Evolutionary conservation across 352 stramenopile genomes (phyloP), one percentile per base, ranked within the genome.

Genomic region (Phytophthora parvispora): DNA sequence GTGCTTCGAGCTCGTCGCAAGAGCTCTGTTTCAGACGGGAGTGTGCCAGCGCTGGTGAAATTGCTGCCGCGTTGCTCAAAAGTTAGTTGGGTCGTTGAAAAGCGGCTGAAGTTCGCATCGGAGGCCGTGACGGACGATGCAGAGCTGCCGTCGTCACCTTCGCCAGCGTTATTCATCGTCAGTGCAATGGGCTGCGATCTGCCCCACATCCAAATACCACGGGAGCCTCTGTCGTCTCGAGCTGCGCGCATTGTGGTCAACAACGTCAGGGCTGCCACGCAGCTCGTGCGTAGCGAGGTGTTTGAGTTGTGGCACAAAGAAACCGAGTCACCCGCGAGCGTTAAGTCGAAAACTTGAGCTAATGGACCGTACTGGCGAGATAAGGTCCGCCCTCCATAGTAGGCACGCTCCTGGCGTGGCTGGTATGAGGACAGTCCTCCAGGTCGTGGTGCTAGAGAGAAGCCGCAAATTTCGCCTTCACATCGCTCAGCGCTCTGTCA

Each of bases 361-460:
- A 48, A 48, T 48, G 42, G n/a, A 15, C 42, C n/a, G 20, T 15
- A 52, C 22, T 31, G 43, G 18, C 20, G 43, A 51, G 43, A 51
- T 40, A 45, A 45, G 27, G 49, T 40, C 49, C 49, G 15, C 49
- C 49, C 42, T 48, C 38, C n/a, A n/a, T 31, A 54, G 48, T 22
- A 9, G 48, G 48, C 48, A 54, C 16, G 25, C 25, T 27, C 25
- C 22, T 54, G 22, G 49, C 49, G 49, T 56, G 18, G 49, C 49
- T 56, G 49, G 49, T 56, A 56, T 56, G 49, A 29, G 49, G 49
- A 42, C 49, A 56, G 49, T 38, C n/a, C n/a, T 28, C 49, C 49
- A 27, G 28, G 49, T 22, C 49, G 16, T 8, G 3, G 45, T 27
- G 49, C 22, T 38, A 56, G 28, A 56, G 49, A 16, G 28, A 40